phyloP scores from a whole-genome alignment of 257 asterid genomes.

The Solanum arcanum region DNA sequence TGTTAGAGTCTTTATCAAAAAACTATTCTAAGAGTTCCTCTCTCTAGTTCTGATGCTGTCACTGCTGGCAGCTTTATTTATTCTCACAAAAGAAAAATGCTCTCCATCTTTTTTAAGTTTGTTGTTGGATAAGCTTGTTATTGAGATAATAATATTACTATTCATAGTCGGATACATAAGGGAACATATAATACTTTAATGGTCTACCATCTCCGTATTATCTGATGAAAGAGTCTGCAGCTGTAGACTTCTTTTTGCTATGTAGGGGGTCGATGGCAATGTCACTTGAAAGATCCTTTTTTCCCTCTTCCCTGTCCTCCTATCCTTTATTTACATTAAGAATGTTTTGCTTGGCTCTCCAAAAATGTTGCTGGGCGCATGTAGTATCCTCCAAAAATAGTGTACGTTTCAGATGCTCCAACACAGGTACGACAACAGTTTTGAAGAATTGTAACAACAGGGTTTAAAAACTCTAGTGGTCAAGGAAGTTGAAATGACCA shows the following conservation, averaged over 20 bases:
- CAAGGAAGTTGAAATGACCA: not conserved
- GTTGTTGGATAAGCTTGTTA: not conserved
- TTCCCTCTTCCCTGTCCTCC: not conserved
- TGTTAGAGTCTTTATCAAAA: not conserved
- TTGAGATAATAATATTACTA: not conserved
- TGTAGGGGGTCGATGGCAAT: not conserved
- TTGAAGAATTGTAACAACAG: not conserved
- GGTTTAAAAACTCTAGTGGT: not conserved
- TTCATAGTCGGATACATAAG: not conserved
- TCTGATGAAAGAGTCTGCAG: not conserved
- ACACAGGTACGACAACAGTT: not conserved
- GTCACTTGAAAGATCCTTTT: not conserved
- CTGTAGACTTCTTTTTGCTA: not conserved
- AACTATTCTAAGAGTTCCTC: not conserved
- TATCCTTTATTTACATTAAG: not conserved
- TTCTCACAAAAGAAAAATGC: not conserved
- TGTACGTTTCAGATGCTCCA: not conserved
- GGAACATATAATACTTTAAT: not conserved
- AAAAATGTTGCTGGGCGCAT: not conserved
- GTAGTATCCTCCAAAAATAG: not conserved
- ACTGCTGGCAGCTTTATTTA: not conserved
- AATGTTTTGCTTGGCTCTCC: not conserved
- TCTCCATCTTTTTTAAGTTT: not conserved
- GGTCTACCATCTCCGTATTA: not conserved
- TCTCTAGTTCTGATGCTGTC: not conserved